Evolutionary conservation across 805 yeast species (phyloP).

Genomic region (Torulaspora delbrueckii): DNA sequence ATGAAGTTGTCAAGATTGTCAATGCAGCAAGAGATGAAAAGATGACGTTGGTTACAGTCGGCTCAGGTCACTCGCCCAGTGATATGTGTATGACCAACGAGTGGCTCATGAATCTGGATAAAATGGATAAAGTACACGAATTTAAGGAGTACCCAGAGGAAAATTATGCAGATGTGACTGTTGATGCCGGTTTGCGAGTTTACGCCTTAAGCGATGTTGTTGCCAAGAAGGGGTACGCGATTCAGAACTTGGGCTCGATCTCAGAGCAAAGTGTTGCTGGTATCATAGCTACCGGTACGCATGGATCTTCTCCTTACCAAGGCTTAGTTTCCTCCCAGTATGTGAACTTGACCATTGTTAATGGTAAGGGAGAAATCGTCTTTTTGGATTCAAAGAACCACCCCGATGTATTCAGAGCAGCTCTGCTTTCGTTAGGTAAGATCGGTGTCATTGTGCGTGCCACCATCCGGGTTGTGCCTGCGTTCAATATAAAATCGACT

Average conservation of each 20-base stretch:
- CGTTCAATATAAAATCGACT: conserved; percentile 70
- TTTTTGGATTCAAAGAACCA: conserved; percentile 48
- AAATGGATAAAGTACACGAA: conserved; percentile 52
- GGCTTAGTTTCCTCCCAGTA: conserved; percentile 86
- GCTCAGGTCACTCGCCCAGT: conserved; percentile 94
- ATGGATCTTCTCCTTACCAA: conserved; percentile 90
- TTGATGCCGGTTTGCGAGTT: conserved; percentile 88
- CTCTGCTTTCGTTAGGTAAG: conserved; percentile 80
- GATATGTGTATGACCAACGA: conserved; percentile 81
- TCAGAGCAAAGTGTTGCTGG: conserved; percentile 94
- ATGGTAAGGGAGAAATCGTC: conserved; percentile 69
- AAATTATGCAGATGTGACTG: conserved; percentile 79
- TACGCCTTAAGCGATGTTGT: conserved; percentile 67
- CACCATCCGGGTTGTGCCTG: conserved; percentile 78
- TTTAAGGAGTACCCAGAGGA: conserved; percentile 49
- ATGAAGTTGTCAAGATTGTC: conserved; percentile 66
- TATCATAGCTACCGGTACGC: conserved; percentile 94
- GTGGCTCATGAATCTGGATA: conserved; percentile 85
- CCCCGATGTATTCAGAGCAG: conserved; percentile 70
- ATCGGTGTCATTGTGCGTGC: conserved; percentile 85
- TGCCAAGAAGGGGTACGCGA: conserved; percentile 60
- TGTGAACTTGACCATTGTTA: conserved; percentile 69
- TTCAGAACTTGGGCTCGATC: conserved; percentile 90
- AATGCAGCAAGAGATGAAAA: conserved; percentile 52
- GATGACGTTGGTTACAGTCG: conserved; percentile 76